phyloP scores from a whole-genome alignment of 2,329 filamentous ascomycete genomes.

The Helicocarpus griseus region DNA sequence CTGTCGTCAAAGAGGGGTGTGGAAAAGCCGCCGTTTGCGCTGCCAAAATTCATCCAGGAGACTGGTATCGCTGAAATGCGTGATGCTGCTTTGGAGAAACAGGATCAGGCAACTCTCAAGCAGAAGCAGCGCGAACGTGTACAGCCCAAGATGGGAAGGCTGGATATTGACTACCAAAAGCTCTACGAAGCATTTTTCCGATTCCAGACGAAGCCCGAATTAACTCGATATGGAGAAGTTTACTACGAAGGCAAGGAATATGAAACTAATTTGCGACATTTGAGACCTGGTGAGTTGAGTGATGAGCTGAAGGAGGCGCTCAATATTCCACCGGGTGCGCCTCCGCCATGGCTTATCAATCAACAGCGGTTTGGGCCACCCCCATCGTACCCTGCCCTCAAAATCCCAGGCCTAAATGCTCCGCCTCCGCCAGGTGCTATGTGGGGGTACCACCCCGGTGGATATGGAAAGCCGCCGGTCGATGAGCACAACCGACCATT shows the following conservation, averaged over 20 bases:
- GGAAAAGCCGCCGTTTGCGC: constrained; percentile 84
- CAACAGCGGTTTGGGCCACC: constrained; percentile 90
- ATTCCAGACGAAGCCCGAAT: constrained; percentile 88
- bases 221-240: constrained; percentile 95
- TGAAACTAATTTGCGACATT: constrained; percentile 85
- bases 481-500: constrained; percentile 87
- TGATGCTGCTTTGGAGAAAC: constrained; percentile 90
- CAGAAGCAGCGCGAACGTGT: constrained; percentile 94
- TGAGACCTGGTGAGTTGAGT: constrained; percentile 80
- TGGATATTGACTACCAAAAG: constrained; percentile 98
- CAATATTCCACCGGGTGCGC: constrained; percentile 84
- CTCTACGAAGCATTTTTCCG: constrained; percentile 98
- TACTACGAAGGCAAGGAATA: constrained; percentile 99
- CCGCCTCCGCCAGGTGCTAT: constrained; percentile 78
- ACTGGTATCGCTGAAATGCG: constrained; percentile 98
- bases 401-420: constrained; percentile 88
- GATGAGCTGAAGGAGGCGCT: constrained; percentile 86
- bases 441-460: constrained; percentile 93
- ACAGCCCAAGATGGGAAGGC: constrained; percentile 87
- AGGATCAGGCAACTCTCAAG: constrained; percentile 82
- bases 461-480: constrained; percentile 90
- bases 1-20: constrained; percentile 93
- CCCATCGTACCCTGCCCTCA: constrained; percentile 88
- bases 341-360: constrained; percentile 95
- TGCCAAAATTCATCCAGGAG: constrained; percentile 94